Evolutionary conservation across 2,329 filamentous ascomycete species (phyloP).

Genomic region (Trichoderma sp.): DNA sequence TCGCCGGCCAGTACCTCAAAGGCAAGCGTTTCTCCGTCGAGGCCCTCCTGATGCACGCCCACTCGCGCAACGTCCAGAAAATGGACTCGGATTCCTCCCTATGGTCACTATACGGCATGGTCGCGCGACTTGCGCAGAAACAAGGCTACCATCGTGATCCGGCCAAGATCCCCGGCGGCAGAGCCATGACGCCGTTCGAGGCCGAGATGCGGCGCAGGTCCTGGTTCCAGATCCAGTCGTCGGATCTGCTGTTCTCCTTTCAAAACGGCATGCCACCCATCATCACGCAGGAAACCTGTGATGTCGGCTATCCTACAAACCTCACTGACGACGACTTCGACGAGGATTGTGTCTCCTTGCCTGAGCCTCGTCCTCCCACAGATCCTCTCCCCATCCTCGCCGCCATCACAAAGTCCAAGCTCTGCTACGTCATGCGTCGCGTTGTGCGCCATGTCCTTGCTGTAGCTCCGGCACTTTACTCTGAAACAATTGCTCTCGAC

Average conservation of each 20-base stretch:
- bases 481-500: conserved; percentile 38
- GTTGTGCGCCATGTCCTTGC: conserved; percentile 45
- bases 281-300: conserved; percentile 49
- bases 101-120: conserved; percentile 51
- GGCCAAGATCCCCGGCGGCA: conserved; percentile 38
- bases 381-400: conserved; percentile 48
- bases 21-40: conserved; percentile 50
- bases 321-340: conserved; percentile 55
- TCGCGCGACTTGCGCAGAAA: conserved; percentile 51
- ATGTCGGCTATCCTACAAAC: conserved; percentile 49
- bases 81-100: conserved; percentile 46
- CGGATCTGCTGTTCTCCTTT: conserved; percentile 51
- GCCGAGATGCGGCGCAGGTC: conserved; percentile 52
- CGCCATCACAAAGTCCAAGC: conserved; percentile 44
- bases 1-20: conserved; percentile 50
- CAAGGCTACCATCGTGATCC: conserved; percentile 56
- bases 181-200: conserved; percentile 47
- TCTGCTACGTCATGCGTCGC: conserved; percentile 46
- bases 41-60: conserved; percentile 49
- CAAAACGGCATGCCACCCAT: conserved; percentile 56
- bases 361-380: conserved; percentile 43
- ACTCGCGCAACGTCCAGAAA: conserved; percentile 44
- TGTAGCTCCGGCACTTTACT: conserved; percentile 40
- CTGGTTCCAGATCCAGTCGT: conserved; percentile 51
- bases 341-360: conserved; percentile 45